phyloP scores from a whole-genome alignment of 495 filamentous ascomycete genomes.

The Penicillium roqueforti region DNA sequence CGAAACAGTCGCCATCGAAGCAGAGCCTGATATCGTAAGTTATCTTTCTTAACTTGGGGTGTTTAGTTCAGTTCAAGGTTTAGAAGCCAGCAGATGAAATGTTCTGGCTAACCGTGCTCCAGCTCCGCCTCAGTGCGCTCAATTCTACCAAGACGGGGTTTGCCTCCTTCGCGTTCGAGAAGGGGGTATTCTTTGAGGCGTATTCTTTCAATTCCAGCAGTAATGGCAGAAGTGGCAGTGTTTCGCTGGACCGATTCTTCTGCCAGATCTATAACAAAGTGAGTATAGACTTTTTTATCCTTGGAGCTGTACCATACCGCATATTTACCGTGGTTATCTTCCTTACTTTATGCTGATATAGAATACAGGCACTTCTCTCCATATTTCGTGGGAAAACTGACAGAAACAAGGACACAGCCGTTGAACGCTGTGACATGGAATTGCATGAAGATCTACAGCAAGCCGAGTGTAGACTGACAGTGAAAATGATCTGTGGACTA shows the following conservation, averaged over 20 bases:
- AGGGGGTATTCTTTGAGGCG: slow-evolving; percentile 71
- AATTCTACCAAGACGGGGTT: slow-evolving; percentile 95
- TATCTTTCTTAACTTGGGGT: not conserved
- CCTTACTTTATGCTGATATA: not conserved
- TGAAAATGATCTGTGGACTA: slow-evolving; percentile 81
- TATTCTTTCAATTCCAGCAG: slow-evolving; percentile 47
- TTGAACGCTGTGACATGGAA: slow-evolving; percentile 83
- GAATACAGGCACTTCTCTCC: slow-evolving; percentile 60
- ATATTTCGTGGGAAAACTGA: slow-evolving; percentile 68
- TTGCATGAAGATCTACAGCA: slow-evolving; percentile 69
- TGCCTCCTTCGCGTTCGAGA: slow-evolving; percentile 71
- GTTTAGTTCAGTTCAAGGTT: not conserved
- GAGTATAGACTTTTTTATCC: not conserved
- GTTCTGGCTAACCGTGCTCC: slow-evolving; percentile 4
- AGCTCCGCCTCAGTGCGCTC: slow-evolving; percentile 79
- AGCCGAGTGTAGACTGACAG: slow-evolving; percentile 71
- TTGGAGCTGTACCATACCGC: not conserved
- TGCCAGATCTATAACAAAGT: slow-evolving; percentile 73
- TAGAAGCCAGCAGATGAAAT: not conserved
- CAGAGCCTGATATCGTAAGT: slow-evolving; percentile 64
- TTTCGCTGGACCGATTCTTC: slow-evolving; percentile 55
- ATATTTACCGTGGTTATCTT: not conserved
- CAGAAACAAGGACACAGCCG: slow-evolving; percentile 67
- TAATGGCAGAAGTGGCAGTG: slow-evolving; percentile 14
- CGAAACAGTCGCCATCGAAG: slow-evolving; percentile 84